Evolutionary conservation across 2,329 filamentous ascomycete genomes (phyloP).

Genomic region (Arachnomyces sp.): DNA sequence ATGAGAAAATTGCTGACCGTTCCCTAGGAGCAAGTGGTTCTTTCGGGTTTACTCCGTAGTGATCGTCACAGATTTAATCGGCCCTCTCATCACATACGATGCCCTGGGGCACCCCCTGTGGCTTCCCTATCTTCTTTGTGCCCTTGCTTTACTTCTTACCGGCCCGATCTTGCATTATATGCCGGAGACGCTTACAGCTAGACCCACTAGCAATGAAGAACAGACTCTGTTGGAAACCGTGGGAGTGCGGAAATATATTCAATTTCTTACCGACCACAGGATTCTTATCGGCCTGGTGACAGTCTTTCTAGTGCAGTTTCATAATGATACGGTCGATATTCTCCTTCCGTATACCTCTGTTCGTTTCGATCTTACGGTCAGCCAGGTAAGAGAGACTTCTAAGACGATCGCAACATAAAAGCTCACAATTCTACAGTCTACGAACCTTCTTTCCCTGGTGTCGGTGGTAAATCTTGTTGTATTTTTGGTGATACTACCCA

Average conservation of each 20-base stretch:
- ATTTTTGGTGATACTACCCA: conserved; percentile 1
- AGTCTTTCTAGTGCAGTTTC: conserved; percentile 2
- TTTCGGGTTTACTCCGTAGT: conserved; percentile 1
- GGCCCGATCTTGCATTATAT: neutral
- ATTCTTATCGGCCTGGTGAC: conserved; percentile 1
- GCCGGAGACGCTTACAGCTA: conserved; percentile 1
- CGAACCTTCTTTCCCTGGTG: conserved; percentile 1
- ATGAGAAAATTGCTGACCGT: too few relatives aligned
- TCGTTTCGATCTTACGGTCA: neutral
- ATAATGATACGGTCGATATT: conserved; percentile 1
- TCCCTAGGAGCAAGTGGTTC: conserved; percentile 1
- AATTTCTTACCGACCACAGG: neutral
- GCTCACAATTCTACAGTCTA: neutral
- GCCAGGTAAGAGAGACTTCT: conserved; percentile 1
- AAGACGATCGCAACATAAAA: too few relatives aligned
- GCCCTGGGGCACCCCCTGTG: conserved; percentile 1
- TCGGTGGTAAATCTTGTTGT: conserved; percentile 1
- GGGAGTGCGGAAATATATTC: neutral
- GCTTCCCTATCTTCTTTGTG: conserved; percentile 2
- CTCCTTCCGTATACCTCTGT: conserved; percentile 4
- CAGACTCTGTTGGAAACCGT: too few relatives aligned
- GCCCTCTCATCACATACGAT: conserved; percentile 1
- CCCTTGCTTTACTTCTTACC: neutral
- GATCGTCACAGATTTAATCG: neutral
- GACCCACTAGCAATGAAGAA: too few relatives aligned